Percentiles rank a stretch among this genome's conserved stretches.
Conservation (phyloP, 129 eudicot genomes). For the Dittrichia graveolens region DNA sequence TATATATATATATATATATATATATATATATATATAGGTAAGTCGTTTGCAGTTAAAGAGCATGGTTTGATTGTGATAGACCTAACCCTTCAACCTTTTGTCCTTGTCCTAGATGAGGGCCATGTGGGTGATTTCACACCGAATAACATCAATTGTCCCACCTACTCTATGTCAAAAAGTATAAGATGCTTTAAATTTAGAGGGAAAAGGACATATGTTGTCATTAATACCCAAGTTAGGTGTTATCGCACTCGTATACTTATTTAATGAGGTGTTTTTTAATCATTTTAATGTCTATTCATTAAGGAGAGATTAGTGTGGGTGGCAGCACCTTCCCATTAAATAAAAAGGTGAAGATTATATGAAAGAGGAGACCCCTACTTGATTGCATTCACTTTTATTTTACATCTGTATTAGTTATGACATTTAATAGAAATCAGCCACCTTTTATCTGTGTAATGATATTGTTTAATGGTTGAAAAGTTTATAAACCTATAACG, state of each 20-base stretch:
- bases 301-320: too few relatives aligned
- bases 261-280: too few relatives aligned
- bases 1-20: too few relatives aligned
- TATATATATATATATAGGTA: too few relatives aligned
- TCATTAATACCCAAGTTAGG: too few relatives aligned
- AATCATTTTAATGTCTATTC: too few relatives aligned
- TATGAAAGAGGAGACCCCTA: background rate
- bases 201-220: too few relatives aligned
- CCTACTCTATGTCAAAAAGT: background rate
- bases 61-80: background rate
- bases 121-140: background rate
- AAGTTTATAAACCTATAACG: background rate
- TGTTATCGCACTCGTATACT: too few relatives aligned
- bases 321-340: too few relatives aligned
- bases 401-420: background rate
- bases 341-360: background rate
- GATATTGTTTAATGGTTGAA: background rate
- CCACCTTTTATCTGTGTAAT: background rate
- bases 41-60: background rate
- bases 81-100: background rate
- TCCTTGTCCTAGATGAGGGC: constrained; percentile 3
- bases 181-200: background rate
- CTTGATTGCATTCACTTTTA: background rate
- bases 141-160: background rate
- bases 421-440: background rate